phyloP scores from a whole-genome alignment of 2,329 filamentous ascomycete species.

The Hirsutella thompsonii region DNA sequence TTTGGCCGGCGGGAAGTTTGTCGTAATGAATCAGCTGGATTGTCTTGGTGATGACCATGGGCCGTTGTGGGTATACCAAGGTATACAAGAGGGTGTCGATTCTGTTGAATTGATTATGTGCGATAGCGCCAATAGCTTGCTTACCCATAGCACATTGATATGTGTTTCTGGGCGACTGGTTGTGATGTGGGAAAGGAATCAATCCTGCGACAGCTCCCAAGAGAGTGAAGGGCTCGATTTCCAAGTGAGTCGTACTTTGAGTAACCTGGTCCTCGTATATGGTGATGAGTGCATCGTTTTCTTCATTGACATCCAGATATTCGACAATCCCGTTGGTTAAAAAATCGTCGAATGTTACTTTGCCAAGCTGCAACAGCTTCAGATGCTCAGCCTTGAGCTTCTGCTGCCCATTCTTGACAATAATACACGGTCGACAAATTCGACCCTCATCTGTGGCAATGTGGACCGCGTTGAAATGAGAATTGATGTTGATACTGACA shows the following conservation, averaged over 20 bases:
- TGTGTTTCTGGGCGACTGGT: slow-evolving; percentile 95
- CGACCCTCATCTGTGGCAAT: slow-evolving; percentile 95
- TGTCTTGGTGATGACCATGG: slow-evolving; percentile 93
- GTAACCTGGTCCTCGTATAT: slow-evolving; percentile 79
- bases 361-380: slow-evolving; percentile 68
- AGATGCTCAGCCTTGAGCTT: slow-evolving; percentile 71
- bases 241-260: slow-evolving; percentile 77
- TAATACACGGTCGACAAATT: slow-evolving; percentile 90
- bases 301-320: slow-evolving; percentile 96
- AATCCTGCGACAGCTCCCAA: slow-evolving; percentile 89
- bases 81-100: slow-evolving; percentile 95
- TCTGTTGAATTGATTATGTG: slow-evolving; percentile 93
- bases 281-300: slow-evolving; percentile 90
- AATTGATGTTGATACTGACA: slow-evolving; percentile 91
- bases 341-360: slow-evolving; percentile 88
- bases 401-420: slow-evolving; percentile 78
- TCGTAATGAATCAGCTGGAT: slow-evolving; percentile 97
- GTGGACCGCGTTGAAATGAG: slow-evolving; percentile 81
- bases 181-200: slow-evolving; percentile 97
- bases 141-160: slow-evolving; percentile 99
- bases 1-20: slow-evolving; percentile 91
- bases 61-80: slow-evolving; percentile 93
- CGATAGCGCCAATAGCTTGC: slow-evolving; percentile 96
- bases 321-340: slow-evolving; percentile 81
- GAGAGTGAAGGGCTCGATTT: slow-evolving; percentile 96